Evolutionary conservation across 768 basidiomycete species (phyloP).

Genomic region (Lentinula boryana): DNA sequence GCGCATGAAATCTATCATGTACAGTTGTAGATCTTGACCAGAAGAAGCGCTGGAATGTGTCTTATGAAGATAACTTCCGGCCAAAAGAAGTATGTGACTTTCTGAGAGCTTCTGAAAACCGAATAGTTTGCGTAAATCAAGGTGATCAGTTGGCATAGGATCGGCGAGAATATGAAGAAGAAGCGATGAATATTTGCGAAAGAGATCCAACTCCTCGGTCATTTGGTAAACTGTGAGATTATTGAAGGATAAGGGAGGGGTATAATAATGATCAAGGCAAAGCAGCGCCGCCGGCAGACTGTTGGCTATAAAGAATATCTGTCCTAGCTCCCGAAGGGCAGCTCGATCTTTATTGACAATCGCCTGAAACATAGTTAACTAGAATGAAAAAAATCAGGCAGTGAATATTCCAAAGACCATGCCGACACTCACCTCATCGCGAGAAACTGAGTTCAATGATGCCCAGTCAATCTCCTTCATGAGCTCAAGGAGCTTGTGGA

Average conservation of each 20-base stretch:
- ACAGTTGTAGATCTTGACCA: background rate
- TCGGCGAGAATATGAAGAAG: conserved; percentile 22
- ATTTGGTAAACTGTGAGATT: conserved; percentile 20
- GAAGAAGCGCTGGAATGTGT: background rate
- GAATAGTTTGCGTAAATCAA: conserved; percentile 26
- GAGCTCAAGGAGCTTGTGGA: conserved; percentile 19
- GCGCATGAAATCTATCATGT: conserved; percentile 13
- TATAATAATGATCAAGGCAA: conserved; percentile 38
- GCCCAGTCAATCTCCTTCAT: conserved; percentile 12
- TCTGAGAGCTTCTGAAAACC: conserved; percentile 21
- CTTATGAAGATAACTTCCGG: conserved; percentile 1
- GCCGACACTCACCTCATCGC: conserved; percentile 4
- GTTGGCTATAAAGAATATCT: conserved; percentile 19
- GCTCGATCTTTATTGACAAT: conserved; percentile 17
- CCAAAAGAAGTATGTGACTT: conserved; percentile 17
- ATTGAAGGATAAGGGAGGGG: conserved; percentile 17
- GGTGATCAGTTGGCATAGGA: conserved; percentile 19
- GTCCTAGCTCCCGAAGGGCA: conserved; percentile 25
- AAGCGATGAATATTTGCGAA: conserved; percentile 26
- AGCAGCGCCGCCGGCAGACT: conserved; percentile 31
- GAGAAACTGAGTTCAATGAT: background rate
- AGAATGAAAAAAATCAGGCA: background rate
- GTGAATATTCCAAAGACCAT: background rate
- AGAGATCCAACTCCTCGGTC: conserved; percentile 23
- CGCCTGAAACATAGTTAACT: conserved; percentile 20